Evolutionary conservation across 2,329 filamentous ascomycete species (phyloP).

Genomic region (Bimuria novae-zelandiae): DNA sequence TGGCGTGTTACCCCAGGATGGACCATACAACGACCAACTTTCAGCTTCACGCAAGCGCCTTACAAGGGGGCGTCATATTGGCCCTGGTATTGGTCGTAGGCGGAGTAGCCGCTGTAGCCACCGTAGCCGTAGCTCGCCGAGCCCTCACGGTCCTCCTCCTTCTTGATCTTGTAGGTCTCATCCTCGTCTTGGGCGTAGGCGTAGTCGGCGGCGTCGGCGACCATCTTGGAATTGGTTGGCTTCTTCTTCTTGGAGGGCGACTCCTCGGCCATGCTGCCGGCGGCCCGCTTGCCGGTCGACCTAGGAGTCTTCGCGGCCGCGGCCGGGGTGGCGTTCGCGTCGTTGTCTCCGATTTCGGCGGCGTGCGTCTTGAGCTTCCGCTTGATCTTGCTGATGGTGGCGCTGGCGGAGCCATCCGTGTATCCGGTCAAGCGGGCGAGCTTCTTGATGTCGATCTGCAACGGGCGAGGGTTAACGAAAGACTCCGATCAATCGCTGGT

Average conservation of each 20-base stretch:
- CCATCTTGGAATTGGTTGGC: not conserved
- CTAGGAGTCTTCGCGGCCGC: conserved; percentile 12
- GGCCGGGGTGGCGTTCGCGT: not conserved
- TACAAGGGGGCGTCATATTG: not conserved
- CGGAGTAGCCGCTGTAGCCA: not conserved
- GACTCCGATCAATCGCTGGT: not conserved
- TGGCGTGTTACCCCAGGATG: too few species aligned
- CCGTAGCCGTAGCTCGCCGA: too few species aligned
- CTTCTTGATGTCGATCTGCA: conserved; percentile 19
- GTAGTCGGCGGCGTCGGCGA: not conserved
- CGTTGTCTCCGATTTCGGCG: not conserved
- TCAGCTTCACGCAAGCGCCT: not conserved
- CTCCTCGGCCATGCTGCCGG: conserved; percentile 4
- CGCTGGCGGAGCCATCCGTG: conserved; percentile 28
- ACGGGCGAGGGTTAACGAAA: not conserved
- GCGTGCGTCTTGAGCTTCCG: conserved; percentile 32
- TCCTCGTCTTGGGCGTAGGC: conserved; percentile 21
- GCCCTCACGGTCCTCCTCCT: conserved; percentile 18
- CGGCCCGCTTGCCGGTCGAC: conserved; percentile 19
- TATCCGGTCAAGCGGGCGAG: conserved; percentile 28
- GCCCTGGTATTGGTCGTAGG: not conserved
- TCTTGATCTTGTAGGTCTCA: conserved; percentile 24
- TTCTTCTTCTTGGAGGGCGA: conserved; percentile 22
- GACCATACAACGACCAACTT: too few species aligned
- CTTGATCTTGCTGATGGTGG: conserved; percentile 40